Base-by-base conservation (phyloP, 495 filamentous ascomycete species). In the Trichocladium uniseriatum region DNA sequence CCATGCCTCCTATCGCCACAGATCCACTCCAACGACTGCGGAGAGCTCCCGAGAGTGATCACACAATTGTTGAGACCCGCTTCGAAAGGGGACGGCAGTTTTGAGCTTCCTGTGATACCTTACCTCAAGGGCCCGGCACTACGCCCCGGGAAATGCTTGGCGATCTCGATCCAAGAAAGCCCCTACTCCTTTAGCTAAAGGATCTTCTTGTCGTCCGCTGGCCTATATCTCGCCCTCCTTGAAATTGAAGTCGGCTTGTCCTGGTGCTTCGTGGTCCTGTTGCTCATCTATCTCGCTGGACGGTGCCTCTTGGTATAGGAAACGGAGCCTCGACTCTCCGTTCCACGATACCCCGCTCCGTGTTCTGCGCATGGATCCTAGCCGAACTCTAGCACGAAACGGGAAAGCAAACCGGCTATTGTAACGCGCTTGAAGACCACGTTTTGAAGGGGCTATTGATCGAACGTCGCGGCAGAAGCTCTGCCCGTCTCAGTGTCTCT, bases 361-460 rank as follows among this genome's bases (percentile, higher is more conserved):
- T 39, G 44, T 47, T 47, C 34, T 38, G 16, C 22, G 8, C 22
- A 39, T 6, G 29, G n/a, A 29, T 19, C 45, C 45, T 15, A 48
- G 45, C 35, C 39, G 22, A 48, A 48, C 24, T 48, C 18, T 1
- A 48, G 10, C 14, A 38, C 39, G 36, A 48, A 48, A 48, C 35
- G 38, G 36, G 45, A n/a, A 39, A 15, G 45, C 36, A 35, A 39
- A 48, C 45, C 24, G 24, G 38, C 45, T 21, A 1, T 39, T 38
- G 36, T 48, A 20, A 48, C 45, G 8, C 35, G 36, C 36, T 48
- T 38, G 35, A 48, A 35, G 35, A 48, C 35, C 24, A 15, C n/a
- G 16, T 48, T n/a, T 48, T n/a, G 15, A 48, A 48, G 34, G 35
- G 32, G 45, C 35, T 7, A 47, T 47, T 48, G 35, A 14, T 48